Conservation (phyloP, 495 filamentous ascomycete species). For the Penicillium bovifimosum region DNA sequence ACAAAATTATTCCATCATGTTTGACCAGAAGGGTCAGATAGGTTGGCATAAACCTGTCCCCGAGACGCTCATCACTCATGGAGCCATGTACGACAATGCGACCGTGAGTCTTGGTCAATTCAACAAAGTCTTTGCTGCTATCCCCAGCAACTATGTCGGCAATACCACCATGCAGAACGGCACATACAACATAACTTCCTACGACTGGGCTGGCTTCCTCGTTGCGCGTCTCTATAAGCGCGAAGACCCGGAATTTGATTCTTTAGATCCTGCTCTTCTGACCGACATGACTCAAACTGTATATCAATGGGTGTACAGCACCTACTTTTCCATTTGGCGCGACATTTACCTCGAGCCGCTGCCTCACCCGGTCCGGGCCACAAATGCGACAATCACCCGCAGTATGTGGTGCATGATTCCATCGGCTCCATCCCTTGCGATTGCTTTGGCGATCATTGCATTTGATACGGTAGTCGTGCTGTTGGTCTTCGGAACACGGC, state of each 20-base stretch:
- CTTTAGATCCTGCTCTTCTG: conserved; percentile 21
- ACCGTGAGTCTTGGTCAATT: conserved; percentile 38
- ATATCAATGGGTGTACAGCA: conserved; percentile 41
- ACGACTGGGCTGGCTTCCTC: conserved; percentile 41
- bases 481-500: conserved; percentile 36
- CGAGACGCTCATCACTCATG: conserved; percentile 21
- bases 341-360: conserved; percentile 33
- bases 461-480: conserved; percentile 36
- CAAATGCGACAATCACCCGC: conserved; percentile 28
- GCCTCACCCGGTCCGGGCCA: conserved; percentile 11
- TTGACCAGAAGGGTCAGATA: conserved; percentile 35
- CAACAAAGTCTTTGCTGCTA: conserved; percentile 39
- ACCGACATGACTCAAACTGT: conserved; percentile 29
- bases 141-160: conserved; percentile 34
- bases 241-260: conserved; percentile 21
- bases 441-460: conserved; percentile 32
- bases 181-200: conserved; percentile 29
- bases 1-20: conserved; percentile 26
- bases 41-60: conserved; percentile 11
- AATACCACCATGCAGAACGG: conserved; percentile 24
- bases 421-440: conserved; percentile 29
- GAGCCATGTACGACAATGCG: conserved; percentile 36
- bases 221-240: conserved; percentile 36
- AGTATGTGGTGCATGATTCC: conserved; percentile 35
- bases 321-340: conserved; percentile 39